Evolutionary conservation across 257 asterid species (phyloP), one percentile per base, ranked within the genome.

Genomic region (Primulina huaijiensis): DNA sequence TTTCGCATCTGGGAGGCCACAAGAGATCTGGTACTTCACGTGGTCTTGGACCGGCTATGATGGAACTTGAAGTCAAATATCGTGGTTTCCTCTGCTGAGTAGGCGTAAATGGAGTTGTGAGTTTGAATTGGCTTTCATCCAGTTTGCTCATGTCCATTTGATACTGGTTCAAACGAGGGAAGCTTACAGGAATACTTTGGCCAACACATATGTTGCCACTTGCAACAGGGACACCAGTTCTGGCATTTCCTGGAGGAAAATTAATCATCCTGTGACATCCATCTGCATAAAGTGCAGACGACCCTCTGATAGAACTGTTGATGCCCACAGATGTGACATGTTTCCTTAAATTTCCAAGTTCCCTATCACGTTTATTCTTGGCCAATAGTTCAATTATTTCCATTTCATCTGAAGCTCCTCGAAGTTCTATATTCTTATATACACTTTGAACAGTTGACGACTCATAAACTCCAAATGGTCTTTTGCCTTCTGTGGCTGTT

Each of bases 301-400:
- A 76, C 57, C 77, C 78, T 75, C 73, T 46, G 7, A 50, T 6
- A 37, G 75, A 52, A 69, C 52, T 74, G 43, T 67, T 64, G 38
- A 77, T 70, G 56, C 77, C 77, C 40, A 65, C 77, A 40, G 72
- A 64, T 20, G 34, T 65, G 29, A 71, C 17, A 60, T 64, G 72
- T 33, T 60, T 59, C 62, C 81, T 83, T 20, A 78, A 73, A 60
- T 76, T 76, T 40, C 77, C 90, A 61, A 80, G 83, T 25, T 80
- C 84, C 73, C 90, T 75, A 74, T 93, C 97, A 9, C 73, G 87
- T 70, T 83, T 92, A 55, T 87, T 82, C 80, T 66, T 76, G 58
- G 96, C 97, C 84, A 91, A 71, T 6, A 89, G 77, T 62, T 89
- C 96, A 10, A 89, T 97, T 61, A 94, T 85, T 58, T 89, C 99